Base-by-base conservation (phyloP, 768 basidiomycete species). In the Suillus occidentalis region DNA sequence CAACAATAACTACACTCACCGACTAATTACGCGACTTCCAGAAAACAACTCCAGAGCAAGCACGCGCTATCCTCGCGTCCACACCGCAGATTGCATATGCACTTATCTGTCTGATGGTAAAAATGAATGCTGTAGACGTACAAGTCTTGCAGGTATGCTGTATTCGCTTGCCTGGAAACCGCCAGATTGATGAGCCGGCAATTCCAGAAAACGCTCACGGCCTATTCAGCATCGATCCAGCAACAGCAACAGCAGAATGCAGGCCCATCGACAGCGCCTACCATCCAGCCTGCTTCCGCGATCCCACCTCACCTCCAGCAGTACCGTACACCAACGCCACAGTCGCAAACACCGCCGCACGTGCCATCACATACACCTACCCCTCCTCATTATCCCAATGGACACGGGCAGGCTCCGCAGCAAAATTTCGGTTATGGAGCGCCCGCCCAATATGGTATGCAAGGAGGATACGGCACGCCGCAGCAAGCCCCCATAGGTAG, bases 61-160 rank as follows among this genome's bases (percentile, higher is more conserved):
- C 90, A 2, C 81, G 84, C 22, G 79, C 81, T 39, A 90, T 93
- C 69, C 80, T 93, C 50, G 89, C 89, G 68, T 81, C 82, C 18
- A 89, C 90, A 66, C 91, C 91, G 0, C 87, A 87, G 61, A 91
- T 93, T 63, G 87, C 90, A 0, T 92, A 91, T 74, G 89, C 89
- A 2, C 79, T 93, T 0, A 89, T 93, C 64, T 83, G 84, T 0
- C 84, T 92, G 43, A 91, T 92, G 90, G 90, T 91, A 25, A 86
- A 85, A 63, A 86, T 92, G 78, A 87, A 89, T 63, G 89, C 89
- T 0, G 82, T 92, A 43, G 86, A 91, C 59, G 81, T 90, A 57
- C 87, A 91, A 53, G 89, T 91, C 8, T 86, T 92, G 68, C 89
- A 91, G 80, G 91, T 91, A 65, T 47, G 79, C 70, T 6, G 14